Conservation (phyloP, 2,329 filamentous ascomycete genomes). For the Clonostachys rhizophaga region DNA sequence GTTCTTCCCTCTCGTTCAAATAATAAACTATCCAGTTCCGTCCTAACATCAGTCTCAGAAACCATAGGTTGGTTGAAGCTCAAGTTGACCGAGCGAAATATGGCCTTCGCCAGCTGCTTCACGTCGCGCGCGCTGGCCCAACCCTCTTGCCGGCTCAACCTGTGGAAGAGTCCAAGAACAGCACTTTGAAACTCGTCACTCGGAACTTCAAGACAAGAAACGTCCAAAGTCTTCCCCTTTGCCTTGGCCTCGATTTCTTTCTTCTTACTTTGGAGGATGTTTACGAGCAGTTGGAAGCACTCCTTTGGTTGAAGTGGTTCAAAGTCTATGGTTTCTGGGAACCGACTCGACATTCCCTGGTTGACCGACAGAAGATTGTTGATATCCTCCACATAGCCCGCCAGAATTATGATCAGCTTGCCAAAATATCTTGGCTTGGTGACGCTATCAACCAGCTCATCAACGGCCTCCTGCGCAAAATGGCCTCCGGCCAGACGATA, state of each 20-base stretch:
- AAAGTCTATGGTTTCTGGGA: conserved; percentile 59
- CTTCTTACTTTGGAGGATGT: conserved; percentile 29
- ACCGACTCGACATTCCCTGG: conserved; percentile 58
- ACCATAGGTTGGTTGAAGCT: conserved; percentile 5
- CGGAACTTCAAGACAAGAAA: conserved; percentile 15
- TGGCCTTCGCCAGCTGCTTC: conserved; percentile 41
- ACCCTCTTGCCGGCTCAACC: conserved; percentile 32
- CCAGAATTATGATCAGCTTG: conserved; percentile 63
- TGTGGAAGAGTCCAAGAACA: conserved; percentile 22
- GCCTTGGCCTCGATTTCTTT: conserved; percentile 6
- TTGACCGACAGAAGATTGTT: conserved; percentile 58
- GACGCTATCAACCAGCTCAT: conserved; percentile 45
- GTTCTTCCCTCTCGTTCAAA: conserved; percentile 6
- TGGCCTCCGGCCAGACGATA: conserved; percentile 54
- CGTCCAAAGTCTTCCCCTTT: conserved; percentile 10
- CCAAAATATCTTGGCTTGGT: conserved; percentile 52
- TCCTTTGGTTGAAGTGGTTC: conserved; percentile 30
- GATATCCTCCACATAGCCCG: conserved; percentile 65
- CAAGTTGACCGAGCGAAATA: conserved; percentile 32
- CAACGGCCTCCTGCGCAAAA: conserved; percentile 53
- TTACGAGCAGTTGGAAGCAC: conserved; percentile 27
- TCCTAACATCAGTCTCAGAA: conserved; percentile 5
- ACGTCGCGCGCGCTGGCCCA: conserved; percentile 66
- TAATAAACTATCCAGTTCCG: conserved; percentile 13
- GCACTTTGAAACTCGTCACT: conserved; percentile 2